phyloP scores from a whole-genome alignment of 208 protist genomes.

The Spongospora subterranea region DNA sequence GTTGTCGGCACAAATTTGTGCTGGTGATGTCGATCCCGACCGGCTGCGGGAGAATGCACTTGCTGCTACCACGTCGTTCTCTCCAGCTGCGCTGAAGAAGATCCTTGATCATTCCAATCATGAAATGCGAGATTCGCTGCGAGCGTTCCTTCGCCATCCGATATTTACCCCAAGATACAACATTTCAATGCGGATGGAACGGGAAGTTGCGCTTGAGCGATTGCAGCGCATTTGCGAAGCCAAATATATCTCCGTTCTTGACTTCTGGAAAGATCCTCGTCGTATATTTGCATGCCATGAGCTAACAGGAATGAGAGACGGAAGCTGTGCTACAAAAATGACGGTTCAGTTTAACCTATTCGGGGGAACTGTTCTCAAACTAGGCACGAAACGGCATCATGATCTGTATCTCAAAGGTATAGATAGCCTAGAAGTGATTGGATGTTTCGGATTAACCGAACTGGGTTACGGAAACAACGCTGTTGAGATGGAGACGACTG shows the following conservation, averaged over 20 bases:
- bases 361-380: constrained; percentile 78
- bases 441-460: constrained; percentile 77
- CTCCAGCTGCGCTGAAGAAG: not conserved
- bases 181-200: constrained; percentile 61
- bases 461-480: constrained; percentile 75
- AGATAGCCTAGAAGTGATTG: constrained; percentile 70
- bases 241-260: constrained; percentile 68
- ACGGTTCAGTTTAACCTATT: constrained; percentile 79
- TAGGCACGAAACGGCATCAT: constrained; percentile 77
- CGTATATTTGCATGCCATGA: constrained; percentile 73
- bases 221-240: constrained; percentile 68
- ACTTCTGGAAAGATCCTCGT: constrained; percentile 70
- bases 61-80: not conserved
- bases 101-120: constrained; percentile 47
- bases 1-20: not conserved
- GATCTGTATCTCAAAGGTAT: constrained; percentile 71
- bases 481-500: constrained; percentile 75
- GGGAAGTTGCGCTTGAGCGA: constrained; percentile 67
- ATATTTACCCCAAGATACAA: constrained; percentile 60
- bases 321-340: constrained; percentile 74
- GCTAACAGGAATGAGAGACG: constrained; percentile 67
- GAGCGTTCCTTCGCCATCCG: not conserved
- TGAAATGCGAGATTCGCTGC: constrained; percentile 51
- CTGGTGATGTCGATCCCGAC: not conserved
- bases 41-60: not conserved